Conservation (phyloP, 768 basidiomycete genomes). For the Cystofilobasidium capitatum region DNA sequence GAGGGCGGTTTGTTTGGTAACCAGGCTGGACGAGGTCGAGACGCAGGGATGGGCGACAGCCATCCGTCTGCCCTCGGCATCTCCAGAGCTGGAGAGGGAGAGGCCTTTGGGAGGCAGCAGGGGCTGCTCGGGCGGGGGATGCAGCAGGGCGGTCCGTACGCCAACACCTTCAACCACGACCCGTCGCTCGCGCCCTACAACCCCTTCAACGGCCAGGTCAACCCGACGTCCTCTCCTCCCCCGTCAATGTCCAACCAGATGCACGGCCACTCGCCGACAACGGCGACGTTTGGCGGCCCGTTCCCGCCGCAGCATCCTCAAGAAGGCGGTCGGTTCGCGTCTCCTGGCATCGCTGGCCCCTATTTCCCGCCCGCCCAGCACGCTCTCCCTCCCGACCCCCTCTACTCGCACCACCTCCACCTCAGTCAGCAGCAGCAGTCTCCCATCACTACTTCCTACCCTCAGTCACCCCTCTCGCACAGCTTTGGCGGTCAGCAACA, state of each 20-base stretch:
- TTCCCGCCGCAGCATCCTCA: no score
- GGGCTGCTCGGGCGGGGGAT: no score
- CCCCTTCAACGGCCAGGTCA: constrained; percentile 1
- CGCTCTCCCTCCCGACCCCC: constrained; percentile 37
- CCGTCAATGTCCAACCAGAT: constrained; percentile 5
- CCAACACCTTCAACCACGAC: not conserved
- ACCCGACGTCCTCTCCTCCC: not conserved
- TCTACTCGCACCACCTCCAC: constrained; percentile 28
- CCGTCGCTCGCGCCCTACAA: constrained; percentile 11
- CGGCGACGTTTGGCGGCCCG: constrained; percentile 29
- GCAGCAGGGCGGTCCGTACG: no score
- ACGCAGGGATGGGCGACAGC: constrained; percentile 1
- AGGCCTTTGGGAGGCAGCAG: not conserved
- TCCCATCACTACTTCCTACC: not conserved
- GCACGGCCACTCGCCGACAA: constrained; percentile 14
- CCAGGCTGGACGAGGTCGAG: constrained; percentile 16
- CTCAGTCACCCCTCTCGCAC: not conserved
- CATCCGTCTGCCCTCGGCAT: not conserved
- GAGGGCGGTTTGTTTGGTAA: no score
- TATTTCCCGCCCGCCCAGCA: constrained; percentile 38
- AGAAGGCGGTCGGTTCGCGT: no score
- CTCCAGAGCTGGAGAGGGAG: not conserved
- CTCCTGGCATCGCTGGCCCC: constrained; percentile 30
- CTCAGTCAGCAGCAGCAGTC: constrained; percentile 9
- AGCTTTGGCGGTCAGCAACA: not conserved